These are phyloP conservation scores for Citrus reticulata DNA, from an alignment of 345 rosid species.

Conservation along the genomic window DNA sequence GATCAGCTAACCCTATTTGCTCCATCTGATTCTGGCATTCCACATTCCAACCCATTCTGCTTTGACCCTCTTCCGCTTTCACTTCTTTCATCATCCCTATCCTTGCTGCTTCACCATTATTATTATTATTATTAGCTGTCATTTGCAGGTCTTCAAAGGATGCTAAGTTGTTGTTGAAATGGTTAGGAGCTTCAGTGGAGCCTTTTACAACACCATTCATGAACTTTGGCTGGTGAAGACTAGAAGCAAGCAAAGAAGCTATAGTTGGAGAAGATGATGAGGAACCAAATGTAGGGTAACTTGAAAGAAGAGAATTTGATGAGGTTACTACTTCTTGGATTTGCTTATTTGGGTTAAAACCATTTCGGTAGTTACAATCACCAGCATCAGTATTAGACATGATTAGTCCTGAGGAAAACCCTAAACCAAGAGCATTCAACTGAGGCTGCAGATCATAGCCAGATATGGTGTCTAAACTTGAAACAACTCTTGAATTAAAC, in stretches of 20 bases:
- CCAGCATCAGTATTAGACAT: constrained; percentile 18
- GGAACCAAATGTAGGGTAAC: constrained; percentile 42
- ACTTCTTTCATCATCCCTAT: constrained; percentile 30
- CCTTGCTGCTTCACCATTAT: constrained; percentile 25
- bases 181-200: constrained; percentile 27
- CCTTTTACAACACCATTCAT: constrained; percentile 30
- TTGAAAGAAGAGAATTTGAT: constrained; percentile 46
- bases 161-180: constrained; percentile 35
- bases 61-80: constrained; percentile 42
- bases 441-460: constrained; percentile 58
- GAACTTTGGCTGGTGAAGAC: constrained; percentile 47
- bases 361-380: constrained; percentile 15
- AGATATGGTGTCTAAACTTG: constrained; percentile 28
- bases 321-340: constrained; percentile 37
- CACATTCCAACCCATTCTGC: constrained; percentile 33
- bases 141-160: constrained; percentile 53
- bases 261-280: constrained; percentile 44
- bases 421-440: constrained; percentile 52
- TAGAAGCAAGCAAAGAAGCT: constrained; percentile 51
- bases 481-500: constrained; percentile 35
- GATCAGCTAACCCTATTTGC: constrained; percentile 54
- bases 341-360: constrained; percentile 26
- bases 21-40: constrained; percentile 40
- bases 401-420: constrained; percentile 48
- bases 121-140: constrained; percentile 16